These are phyloP conservation scores for Tetragonia tetragonoides DNA, from an alignment of 148 eudicot genomes.

Conservation along the genomic window DNA sequence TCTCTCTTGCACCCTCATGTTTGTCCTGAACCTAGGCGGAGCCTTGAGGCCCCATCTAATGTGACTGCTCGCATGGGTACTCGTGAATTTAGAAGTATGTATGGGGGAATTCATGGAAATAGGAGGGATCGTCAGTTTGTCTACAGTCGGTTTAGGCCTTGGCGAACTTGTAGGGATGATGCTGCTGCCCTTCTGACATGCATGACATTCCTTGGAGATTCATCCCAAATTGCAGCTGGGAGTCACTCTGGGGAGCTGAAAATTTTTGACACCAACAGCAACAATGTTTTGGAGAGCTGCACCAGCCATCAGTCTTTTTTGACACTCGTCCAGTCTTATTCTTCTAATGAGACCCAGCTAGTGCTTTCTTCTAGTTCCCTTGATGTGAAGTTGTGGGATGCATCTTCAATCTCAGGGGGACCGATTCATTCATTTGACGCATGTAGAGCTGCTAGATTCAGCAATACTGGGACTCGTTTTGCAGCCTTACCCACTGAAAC, in stretches of 20 bases:
- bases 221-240: constrained; percentile 84
- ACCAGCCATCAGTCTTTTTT: constrained; percentile 64
- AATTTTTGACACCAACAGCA: constrained; percentile 72
- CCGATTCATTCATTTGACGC: constrained; percentile 83
- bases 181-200: constrained; percentile 68
- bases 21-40: constrained; percentile 85
- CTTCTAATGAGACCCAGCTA: constrained; percentile 55
- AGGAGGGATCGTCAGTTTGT: constrained; percentile 94
- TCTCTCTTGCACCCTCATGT: constrained; percentile 92
- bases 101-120: constrained; percentile 82
- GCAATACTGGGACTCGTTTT: constrained; percentile 61
- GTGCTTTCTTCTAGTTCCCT: constrained; percentile 77
- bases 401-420: constrained; percentile 71
- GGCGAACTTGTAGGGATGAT: constrained; percentile 90
- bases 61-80: constrained; percentile 83
- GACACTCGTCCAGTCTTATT: constrained; percentile 59
- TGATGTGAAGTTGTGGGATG: constrained; percentile 93
- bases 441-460: constrained; percentile 69
- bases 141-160: constrained; percentile 86
- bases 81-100: constrained; percentile 82
- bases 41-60: constrained; percentile 90
- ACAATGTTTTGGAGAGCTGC: constrained; percentile 67
- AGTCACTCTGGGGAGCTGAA: constrained; percentile 90
- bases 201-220: constrained; percentile 79
- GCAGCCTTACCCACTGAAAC: constrained; percentile 77